Conservation (phyloP, 306 rosid species). For the Acacia confusa region DNA sequence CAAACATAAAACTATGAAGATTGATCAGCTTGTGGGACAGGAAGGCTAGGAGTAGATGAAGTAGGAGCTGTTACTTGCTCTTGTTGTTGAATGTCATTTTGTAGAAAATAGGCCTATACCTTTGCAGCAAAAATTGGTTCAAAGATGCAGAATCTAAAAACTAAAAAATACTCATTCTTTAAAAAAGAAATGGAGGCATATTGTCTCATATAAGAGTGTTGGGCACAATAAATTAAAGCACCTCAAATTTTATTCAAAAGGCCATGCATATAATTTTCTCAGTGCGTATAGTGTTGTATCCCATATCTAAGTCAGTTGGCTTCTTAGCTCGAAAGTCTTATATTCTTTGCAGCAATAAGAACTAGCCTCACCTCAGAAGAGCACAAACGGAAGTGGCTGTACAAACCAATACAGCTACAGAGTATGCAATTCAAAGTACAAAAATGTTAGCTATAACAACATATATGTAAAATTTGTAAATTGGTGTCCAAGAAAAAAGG, state of each 20-base stretch:
- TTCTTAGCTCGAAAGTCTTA: background rate
- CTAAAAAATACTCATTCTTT: too few relatives aligned
- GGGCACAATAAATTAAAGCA: background rate
- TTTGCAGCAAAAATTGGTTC: background rate
- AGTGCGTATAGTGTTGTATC: background rate
- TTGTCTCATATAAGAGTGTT: background rate
- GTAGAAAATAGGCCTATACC: too few relatives aligned
- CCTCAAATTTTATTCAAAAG: background rate
- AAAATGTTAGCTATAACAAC: background rate
- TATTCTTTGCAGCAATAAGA: background rate
- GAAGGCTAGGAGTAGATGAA: too few relatives aligned
- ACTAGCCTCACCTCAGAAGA: background rate
- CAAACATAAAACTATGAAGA: too few relatives aligned
- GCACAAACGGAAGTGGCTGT: background rate
- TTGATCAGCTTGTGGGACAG: too few relatives aligned
- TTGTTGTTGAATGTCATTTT: background rate
- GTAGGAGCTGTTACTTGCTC: too few relatives aligned
- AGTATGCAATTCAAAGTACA: background rate
- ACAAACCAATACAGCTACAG: background rate
- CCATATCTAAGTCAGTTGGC: background rate
- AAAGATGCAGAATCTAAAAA: background rate
- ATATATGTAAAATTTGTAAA: background rate
- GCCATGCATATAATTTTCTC: background rate
- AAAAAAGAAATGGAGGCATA: background rate
- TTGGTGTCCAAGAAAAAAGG: conserved; percentile 38